Evolutionary conservation across 1,284 basidiomycete species (phyloP).

Genomic region (Puccinia novopanici): DNA sequence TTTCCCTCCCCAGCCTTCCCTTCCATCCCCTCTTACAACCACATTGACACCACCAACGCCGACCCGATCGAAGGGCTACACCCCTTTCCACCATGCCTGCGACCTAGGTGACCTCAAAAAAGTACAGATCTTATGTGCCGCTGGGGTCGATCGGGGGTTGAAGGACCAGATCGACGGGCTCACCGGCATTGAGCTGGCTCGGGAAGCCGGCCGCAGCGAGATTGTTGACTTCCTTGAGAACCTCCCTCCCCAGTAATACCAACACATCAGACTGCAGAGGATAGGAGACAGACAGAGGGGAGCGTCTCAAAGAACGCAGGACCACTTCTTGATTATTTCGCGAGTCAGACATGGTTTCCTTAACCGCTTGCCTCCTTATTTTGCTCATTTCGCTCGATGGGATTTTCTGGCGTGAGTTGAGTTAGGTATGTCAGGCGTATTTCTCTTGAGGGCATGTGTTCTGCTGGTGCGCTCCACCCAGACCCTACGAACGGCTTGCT

Average conservation of each 20-base stretch:
- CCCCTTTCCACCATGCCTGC: conserved; percentile 34
- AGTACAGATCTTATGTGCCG: conserved; percentile 1
- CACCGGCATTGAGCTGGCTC: conserved; percentile 22
- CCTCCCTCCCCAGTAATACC: neutral
- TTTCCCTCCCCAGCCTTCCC: neutral
- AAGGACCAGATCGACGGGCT: conserved; percentile 24
- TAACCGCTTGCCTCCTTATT: neutral
- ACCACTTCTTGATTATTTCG: too few relatives aligned
- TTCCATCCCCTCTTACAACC: neutral
- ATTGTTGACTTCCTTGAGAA: conserved; percentile 1
- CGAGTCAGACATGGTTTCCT: neutral
- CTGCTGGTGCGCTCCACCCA: too few relatives aligned
- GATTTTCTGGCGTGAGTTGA: neutral
- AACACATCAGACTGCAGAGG: too few relatives aligned
- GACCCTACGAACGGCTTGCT: too few relatives aligned
- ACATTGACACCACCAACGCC: neutral
- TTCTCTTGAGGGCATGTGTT: too few relatives aligned
- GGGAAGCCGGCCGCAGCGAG: conserved; percentile 28
- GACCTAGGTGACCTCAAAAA: conserved; percentile 21
- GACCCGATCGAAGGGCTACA: conserved; percentile 19
- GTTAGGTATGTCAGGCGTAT: neutral
- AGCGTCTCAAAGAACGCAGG: too few relatives aligned
- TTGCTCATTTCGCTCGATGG: too few relatives aligned
- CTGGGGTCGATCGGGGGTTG: conserved; percentile 13
- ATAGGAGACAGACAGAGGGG: too few relatives aligned